Evolutionary conservation across 164 flowering plant genomes (phyloP).

Genomic region (Piper longum): DNA sequence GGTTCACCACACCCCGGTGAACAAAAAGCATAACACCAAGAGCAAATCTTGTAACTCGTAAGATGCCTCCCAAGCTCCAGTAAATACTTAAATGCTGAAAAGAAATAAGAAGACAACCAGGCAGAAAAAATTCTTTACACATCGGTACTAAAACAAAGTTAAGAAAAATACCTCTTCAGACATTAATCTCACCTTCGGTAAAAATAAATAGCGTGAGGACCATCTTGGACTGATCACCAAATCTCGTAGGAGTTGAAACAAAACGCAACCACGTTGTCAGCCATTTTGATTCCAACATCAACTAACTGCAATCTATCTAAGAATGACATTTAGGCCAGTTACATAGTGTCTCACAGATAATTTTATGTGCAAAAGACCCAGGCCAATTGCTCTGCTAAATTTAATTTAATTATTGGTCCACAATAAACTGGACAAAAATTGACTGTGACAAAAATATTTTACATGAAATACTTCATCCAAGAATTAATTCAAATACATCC

Average conservation of each 20-base stretch:
- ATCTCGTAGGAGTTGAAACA: not conserved
- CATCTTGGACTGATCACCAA: not conserved
- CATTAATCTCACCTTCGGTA: not conserved
- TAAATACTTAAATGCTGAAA: not conserved
- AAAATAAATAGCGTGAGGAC: not conserved
- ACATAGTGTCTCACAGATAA: not conserved
- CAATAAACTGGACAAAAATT: conserved; percentile 13
- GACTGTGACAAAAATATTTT: conserved; percentile 5
- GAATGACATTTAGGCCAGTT: not conserved
- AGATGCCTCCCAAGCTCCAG: not conserved
- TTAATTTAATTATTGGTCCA: conserved; percentile 13
- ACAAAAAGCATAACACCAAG: too few species aligned
- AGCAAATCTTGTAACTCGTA: too few species aligned
- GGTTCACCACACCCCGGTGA: too few species aligned
- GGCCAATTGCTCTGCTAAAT: conserved; percentile 2
- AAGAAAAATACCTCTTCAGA: not conserved
- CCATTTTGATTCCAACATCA: not conserved
- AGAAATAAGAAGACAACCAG: not conserved
- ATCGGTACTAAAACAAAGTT: too few species aligned
- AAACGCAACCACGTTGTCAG: not conserved
- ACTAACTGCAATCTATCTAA: not conserved
- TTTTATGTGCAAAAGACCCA: not conserved
- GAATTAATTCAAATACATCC: conserved; percentile 30
- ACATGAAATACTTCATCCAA: conserved; percentile 14
- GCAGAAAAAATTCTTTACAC: not conserved